Percentiles rank a stretch among this genome's conserved stretches.
Evolutionary conservation across 139 green algal genomes (phyloP).

Genomic region (Spirogloea muscicola): DNA sequence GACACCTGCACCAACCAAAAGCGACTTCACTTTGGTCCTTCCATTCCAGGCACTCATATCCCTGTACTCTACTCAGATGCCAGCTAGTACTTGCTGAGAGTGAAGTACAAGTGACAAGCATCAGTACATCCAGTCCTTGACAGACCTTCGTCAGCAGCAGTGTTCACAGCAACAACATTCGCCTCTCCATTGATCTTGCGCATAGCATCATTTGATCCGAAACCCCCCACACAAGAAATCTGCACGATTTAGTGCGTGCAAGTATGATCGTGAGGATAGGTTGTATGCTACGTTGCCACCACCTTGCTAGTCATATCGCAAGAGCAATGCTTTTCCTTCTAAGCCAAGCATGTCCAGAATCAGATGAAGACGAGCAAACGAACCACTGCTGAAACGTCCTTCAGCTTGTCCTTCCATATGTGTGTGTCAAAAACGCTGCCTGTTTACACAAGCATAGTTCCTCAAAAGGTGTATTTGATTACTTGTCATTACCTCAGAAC

Average conservation of each 20-base stretch:
- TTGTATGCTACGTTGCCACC: too few species aligned
- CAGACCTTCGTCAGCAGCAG: conserved; percentile 32
- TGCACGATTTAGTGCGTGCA: too few species aligned
- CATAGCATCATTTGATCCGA: conserved; percentile 46
- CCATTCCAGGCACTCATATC: background rate
- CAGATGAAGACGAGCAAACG: too few species aligned
- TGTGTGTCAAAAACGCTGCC: conserved; percentile 22
- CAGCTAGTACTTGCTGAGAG: background rate
- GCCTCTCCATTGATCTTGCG: conserved; percentile 40
- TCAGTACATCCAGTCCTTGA: background rate
- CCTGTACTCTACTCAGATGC: background rate
- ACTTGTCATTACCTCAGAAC: too few species aligned
- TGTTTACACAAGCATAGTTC: too few species aligned
- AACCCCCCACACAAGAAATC: conserved; percentile 41
- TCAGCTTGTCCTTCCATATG: conserved; percentile 7
- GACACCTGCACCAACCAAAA: conserved; percentile 24
- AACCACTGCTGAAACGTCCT: conserved; percentile 19
- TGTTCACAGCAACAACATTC: conserved; percentile 39
- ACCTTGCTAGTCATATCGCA: too few species aligned
- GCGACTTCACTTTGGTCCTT: too few species aligned
- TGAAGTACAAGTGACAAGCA: background rate
- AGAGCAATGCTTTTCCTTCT: too few species aligned
- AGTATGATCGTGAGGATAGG: too few species aligned
- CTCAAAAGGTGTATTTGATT: too few species aligned
- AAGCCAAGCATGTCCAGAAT: too few species aligned